Conservation (phyloP, 768 basidiomycete genomes). For the Phanerodontia chrysosporium region DNA sequence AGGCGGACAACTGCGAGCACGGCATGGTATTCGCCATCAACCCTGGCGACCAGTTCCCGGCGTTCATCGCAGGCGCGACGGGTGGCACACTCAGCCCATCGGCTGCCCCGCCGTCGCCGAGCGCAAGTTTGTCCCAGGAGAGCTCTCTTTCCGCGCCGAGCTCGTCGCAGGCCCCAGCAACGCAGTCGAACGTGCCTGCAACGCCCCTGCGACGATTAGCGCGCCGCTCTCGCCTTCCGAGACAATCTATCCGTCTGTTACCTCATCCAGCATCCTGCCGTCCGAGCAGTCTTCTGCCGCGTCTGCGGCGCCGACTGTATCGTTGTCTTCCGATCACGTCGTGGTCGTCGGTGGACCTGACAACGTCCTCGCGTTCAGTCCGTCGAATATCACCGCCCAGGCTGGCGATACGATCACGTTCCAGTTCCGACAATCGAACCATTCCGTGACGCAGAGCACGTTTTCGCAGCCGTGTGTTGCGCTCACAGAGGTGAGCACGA, state of each 20-base stretch:
- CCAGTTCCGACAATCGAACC: conserved; percentile 37
- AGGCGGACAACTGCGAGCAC: conserved; percentile 48
- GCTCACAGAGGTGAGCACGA: conserved; percentile 40
- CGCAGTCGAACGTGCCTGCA: conserved; percentile 15
- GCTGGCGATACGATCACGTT: conserved; percentile 38
- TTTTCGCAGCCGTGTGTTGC: conserved; percentile 33
- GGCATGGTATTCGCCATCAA: conserved; percentile 72
- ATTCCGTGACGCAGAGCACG: conserved; percentile 34
- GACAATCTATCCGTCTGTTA: conserved; percentile 30
- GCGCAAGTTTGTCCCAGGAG: neutral
- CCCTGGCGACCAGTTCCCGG: conserved; percentile 47
- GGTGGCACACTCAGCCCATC: conserved; percentile 19
- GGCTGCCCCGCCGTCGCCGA: conserved; percentile 7
- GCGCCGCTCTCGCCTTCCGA: conserved; percentile 31
- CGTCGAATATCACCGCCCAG: conserved; percentile 31
- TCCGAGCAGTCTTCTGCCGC: conserved; percentile 29
- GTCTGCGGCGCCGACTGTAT: conserved; percentile 24
- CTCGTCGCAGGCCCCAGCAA: conserved; percentile 25
- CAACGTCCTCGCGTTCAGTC: conserved; percentile 24
- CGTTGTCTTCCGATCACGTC: conserved; percentile 27
- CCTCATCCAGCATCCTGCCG: conserved; percentile 18
- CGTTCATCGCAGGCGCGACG: conserved; percentile 52
- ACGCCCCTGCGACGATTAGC: conserved; percentile 27
- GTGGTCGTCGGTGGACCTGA: conserved; percentile 27
- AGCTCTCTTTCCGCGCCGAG: conserved; percentile 20